These are phyloP conservation scores for Stromatinia cepivora DNA, from an alignment of 2,329 filamentous ascomycete species.

Conservation along the genomic window DNA sequence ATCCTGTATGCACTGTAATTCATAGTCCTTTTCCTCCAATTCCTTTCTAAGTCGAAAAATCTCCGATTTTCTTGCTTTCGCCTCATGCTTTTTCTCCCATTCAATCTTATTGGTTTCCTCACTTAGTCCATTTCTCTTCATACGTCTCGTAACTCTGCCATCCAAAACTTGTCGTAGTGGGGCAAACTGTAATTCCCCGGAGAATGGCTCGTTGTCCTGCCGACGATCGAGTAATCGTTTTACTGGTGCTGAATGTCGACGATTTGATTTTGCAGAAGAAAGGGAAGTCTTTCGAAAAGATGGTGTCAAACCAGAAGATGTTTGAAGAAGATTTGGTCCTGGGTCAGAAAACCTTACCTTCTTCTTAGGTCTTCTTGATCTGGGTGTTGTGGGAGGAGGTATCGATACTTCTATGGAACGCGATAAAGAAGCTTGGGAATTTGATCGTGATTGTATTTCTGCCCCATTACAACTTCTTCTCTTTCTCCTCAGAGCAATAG, in stretches of 20 bases:
- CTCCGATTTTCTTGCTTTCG: conserved; percentile 47
- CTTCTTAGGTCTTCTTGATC: conserved; percentile 44
- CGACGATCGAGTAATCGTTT: conserved; percentile 30
- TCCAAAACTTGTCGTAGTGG: conserved; percentile 57
- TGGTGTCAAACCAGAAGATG: conserved; percentile 57
- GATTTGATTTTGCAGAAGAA: conserved; percentile 43
- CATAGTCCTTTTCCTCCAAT: conserved; percentile 42
- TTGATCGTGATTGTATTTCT: conserved; percentile 26
- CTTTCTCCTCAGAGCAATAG: conserved; percentile 57
- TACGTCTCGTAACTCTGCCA: conserved; percentile 57
- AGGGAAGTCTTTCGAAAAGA: conserved; percentile 56
- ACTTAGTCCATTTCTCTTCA: conserved; percentile 56
- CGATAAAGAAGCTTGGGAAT: conserved; percentile 28
- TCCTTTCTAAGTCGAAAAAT: conserved; percentile 51
- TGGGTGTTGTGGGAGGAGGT: conserved; percentile 36
- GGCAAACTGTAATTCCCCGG: conserved; percentile 48
- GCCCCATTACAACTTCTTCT: conserved; percentile 47
- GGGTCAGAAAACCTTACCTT: conserved; percentile 62
- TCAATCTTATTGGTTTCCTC: conserved; percentile 58
- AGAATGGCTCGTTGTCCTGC: conserved; percentile 35
- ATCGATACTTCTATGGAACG: conserved; percentile 36
- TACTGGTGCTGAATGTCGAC: conserved; percentile 50
- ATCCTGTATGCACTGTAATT: conserved; percentile 38
- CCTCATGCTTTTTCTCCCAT: conserved; percentile 48
- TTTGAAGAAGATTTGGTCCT: conserved; percentile 44